A percentile compares a stretch with the other conserved stretches of the same genome.
phyloP scores from a whole-genome alignment of 1,284 basidiomycete species.

The Ceratobasidium sp. region DNA sequence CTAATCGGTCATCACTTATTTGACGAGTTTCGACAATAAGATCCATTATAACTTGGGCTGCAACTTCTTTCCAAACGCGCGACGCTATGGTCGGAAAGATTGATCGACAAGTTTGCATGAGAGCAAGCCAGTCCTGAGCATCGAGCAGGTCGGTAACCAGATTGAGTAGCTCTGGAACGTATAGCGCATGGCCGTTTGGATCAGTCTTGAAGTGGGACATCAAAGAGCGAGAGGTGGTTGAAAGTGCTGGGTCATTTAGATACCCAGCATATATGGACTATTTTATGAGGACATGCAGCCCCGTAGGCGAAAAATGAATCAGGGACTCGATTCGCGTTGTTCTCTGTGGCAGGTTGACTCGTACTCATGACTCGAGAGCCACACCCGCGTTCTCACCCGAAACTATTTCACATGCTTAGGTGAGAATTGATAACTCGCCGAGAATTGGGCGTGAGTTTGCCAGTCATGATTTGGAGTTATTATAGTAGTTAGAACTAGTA shows the following conservation, averaged over 20 bases:
- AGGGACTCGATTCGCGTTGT: neutral
- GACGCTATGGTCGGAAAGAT: neutral
- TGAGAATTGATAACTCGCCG: too few relatives aligned
- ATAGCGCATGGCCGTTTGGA: neutral
- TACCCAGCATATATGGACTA: neutral
- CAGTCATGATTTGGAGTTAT: too few relatives aligned
- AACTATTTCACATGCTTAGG: too few relatives aligned
- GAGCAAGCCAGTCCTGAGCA: neutral
- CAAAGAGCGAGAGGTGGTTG: neutral
- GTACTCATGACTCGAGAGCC: neutral
- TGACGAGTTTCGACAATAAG: neutral
- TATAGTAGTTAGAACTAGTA: too few relatives aligned
- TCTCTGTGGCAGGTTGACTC: neutral
- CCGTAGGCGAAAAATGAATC: neutral
- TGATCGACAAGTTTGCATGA: neutral
- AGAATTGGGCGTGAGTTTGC: too few relatives aligned
- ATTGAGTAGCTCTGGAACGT: neutral
- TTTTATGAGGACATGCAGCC: neutral
- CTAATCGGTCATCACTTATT: neutral
- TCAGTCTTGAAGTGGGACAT: neutral
- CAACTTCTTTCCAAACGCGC: conserved; percentile 4
- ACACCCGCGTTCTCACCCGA: too few relatives aligned
- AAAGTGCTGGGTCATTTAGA: neutral
- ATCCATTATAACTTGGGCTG: neutral
- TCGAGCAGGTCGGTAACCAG: neutral